These are phyloP conservation scores for Ilyonectria robusta DNA, from an alignment of 2,329 filamentous ascomycete species.

Conservation along the genomic window DNA sequence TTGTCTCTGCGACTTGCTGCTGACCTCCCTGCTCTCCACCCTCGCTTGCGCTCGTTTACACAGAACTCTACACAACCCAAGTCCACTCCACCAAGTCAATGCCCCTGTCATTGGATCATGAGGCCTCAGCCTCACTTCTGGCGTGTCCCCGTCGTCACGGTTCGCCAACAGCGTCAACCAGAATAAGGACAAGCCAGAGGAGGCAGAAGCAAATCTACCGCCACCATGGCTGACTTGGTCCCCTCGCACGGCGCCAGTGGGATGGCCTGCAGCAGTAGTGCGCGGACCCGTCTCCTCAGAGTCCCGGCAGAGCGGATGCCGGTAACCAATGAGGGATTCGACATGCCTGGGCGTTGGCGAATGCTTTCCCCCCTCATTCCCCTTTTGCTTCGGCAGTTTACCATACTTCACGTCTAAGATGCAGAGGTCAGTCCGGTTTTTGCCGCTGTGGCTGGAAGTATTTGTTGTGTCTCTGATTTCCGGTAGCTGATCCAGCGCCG, in stretches of 20 bases:
- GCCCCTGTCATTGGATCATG: constrained; percentile 20
- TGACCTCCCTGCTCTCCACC: constrained; percentile 10
- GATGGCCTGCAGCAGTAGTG: constrained; percentile 35
- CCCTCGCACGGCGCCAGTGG: constrained; percentile 24
- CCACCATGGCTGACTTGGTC: constrained; percentile 26
- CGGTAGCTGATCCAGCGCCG: neutral
- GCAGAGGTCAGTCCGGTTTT: constrained; percentile 1
- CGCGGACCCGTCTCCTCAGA: constrained; percentile 32
- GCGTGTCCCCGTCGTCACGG: constrained; percentile 17
- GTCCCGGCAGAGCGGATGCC: constrained; percentile 43
- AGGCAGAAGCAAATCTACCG: constrained; percentile 34
- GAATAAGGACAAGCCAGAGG: constrained; percentile 15
- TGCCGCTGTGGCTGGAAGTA: neutral
- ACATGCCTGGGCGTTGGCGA: constrained; percentile 13
- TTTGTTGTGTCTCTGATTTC: constrained; percentile 4
- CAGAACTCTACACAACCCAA: constrained; percentile 15
- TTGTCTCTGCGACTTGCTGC: constrained; percentile 3
- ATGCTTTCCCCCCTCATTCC: constrained; percentile 12
- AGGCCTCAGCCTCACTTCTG: constrained; percentile 25
- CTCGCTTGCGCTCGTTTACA: constrained; percentile 21
- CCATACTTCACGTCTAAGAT: constrained; percentile 11
- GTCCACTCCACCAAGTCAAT: constrained; percentile 26
- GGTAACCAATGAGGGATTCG: constrained; percentile 42
- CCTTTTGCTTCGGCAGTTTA: constrained; percentile 1
- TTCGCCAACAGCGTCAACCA: constrained; percentile 18